Base-by-base conservation (phyloP, 2,329 filamentous ascomycete genomes). In the Coniochaeta ligniaria region DNA sequence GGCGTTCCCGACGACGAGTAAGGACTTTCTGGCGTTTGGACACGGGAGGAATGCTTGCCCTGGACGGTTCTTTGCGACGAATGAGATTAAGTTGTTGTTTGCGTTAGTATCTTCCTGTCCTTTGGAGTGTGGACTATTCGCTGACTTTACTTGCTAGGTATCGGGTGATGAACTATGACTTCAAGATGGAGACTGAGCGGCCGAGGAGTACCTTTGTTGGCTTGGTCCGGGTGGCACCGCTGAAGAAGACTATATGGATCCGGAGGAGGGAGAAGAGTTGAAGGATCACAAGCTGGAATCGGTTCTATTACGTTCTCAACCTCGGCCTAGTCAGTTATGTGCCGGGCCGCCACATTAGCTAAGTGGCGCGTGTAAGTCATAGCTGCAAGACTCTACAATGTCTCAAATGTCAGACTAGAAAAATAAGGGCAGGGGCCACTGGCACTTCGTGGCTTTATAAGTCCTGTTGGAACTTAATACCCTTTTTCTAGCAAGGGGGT, bases 1-100 rank as follows among this genome's bases (percentile, higher is more conserved):
- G 50, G 67, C 71, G 57, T 71, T 70, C 52, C 67, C 71, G 1
- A 72, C 70, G 9, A 71, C 71, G 1, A 66, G 57, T 6, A 24
- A 9, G 17, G 54, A 59, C 3, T 61, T 33, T 43, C 22, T 57
- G 20, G 58, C 52, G 4, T 61, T 61, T 58, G 60, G 60, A 1
- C 50, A 57, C 16, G 60, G 58, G n/a, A 59, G 41, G 52, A 38
- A 57, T 28, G 52, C 58, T 16, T 61, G 60, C 26, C 60, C 60
- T 11, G 58, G 60, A 14, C 36, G 60, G 58, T 60, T 61, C 58
- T 61, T 61, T 35, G 60, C 57, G 50, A 31, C 57, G 2, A 60
- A 31, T 12, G 58, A 61, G 43, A 9, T 61, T 9, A 61, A 59
- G 52, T 17, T 61, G 22, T 28, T 59, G 9, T 38, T 61, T 57